phyloP scores from a whole-genome alignment of 2,329 filamentous ascomycete genomes.

The Blastomyces parvus region DNA sequence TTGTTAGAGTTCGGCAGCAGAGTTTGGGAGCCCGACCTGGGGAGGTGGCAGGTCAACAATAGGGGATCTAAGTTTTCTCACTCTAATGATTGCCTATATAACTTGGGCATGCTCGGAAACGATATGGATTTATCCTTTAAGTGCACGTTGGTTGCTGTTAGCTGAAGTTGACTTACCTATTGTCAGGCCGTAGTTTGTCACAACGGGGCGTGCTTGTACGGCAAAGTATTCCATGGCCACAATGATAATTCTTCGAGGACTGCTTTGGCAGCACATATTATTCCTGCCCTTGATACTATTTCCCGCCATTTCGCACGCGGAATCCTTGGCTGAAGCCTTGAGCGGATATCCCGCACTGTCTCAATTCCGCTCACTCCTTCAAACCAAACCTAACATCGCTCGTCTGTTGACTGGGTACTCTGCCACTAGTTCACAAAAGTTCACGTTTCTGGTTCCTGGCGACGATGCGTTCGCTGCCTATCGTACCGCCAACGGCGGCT shows the following conservation, averaged over 20 bases:
- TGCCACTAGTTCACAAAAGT: neutral
- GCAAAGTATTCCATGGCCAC: neutral
- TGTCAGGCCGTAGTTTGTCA: neutral
- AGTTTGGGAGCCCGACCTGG: neutral
- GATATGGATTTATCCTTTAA: neutral
- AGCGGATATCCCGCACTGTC: conserved; percentile 4
- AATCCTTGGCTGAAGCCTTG: neutral
- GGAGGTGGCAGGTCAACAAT: neutral
- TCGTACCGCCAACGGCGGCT: neutral
- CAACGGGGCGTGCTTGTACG: neutral
- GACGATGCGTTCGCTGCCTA: conserved; percentile 10
- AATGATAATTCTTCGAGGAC: conserved; percentile 7
- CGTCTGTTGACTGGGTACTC: neutral
- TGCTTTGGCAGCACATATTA: neutral
- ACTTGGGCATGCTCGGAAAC: neutral
- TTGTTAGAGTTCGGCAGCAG: neutral
- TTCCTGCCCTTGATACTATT: neutral
- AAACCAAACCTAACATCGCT: neutral
- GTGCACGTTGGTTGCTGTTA: neutral
- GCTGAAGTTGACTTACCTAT: neutral
- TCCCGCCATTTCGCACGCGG: neutral
- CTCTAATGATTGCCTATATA: neutral
- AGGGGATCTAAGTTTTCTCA: neutral
- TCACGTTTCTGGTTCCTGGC: conserved; percentile 10
- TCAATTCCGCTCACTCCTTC: neutral